Conservation (phyloP, 768 basidiomycete species). For the Suillus placidus region DNA sequence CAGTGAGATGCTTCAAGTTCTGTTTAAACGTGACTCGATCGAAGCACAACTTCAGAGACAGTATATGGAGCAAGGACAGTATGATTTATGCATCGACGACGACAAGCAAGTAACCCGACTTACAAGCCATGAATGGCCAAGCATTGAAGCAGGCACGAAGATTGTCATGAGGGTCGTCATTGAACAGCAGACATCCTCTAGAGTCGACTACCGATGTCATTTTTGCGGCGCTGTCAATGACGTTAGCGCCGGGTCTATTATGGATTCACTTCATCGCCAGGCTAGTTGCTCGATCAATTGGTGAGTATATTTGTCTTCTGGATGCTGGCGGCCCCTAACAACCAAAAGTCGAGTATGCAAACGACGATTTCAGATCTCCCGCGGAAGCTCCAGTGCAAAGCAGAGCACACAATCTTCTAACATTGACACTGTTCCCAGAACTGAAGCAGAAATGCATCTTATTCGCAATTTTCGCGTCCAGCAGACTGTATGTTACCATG, state of each 20-base stretch:
- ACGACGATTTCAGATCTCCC: constrained; percentile 30
- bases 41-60: constrained; percentile 19
- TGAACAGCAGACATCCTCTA: constrained; percentile 18
- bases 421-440: background rate
- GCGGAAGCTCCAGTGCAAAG: accelerated
- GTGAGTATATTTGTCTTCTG: constrained; percentile 13
- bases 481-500: background rate
- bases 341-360: constrained; percentile 22
- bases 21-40: constrained; percentile 18
- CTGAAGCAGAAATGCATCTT: background rate
- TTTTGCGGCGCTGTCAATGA: background rate
- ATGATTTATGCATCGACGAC: constrained; percentile 16
- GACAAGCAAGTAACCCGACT: no score
- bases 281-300: constrained; percentile 29
- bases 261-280: constrained; percentile 15
- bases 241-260: no score
- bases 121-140: background rate
- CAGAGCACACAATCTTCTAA: background rate
- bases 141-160: constrained; percentile 18
- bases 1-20: constrained; percentile 10
- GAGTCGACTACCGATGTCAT: constrained; percentile 14
- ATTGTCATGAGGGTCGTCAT: constrained; percentile 29
- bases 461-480: background rate
- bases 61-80: constrained; percentile 26
- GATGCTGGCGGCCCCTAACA: constrained; percentile 6